These are phyloP conservation scores for Fusarium sp. DNA, from an alignment of 2,329 filamentous ascomycete genomes.

Conservation along the genomic window DNA sequence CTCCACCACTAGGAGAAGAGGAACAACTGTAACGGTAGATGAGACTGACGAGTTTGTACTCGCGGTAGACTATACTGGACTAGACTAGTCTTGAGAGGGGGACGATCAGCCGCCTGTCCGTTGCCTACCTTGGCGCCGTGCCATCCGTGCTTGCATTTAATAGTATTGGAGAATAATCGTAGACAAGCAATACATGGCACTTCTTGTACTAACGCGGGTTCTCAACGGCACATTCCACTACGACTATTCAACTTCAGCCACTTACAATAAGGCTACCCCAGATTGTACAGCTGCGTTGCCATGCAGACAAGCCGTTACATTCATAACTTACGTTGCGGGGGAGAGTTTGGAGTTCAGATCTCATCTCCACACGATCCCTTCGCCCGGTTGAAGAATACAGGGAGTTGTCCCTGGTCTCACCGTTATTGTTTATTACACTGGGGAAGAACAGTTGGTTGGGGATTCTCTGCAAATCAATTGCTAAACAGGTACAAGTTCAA, in stretches of 20 bases:
- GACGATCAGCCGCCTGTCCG: background rate
- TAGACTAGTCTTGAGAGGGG: background rate
- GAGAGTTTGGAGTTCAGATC: constrained; percentile 35
- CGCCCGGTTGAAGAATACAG: constrained; percentile 34
- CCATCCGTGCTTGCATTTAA: constrained; percentile 11
- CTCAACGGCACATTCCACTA: constrained; percentile 1
- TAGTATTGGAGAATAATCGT: constrained; percentile 5
- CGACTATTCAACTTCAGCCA: constrained; percentile 21
- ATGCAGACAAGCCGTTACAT: background rate
- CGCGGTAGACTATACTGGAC: background rate
- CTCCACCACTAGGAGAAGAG: constrained; percentile 44
- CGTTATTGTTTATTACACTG: constrained; percentile 33
- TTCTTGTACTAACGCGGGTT: background rate
- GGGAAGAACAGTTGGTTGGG: constrained; percentile 3
- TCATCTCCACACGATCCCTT: constrained; percentile 45
- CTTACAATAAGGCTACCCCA: constrained; percentile 26
- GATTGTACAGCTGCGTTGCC: constrained; percentile 3
- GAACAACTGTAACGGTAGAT: constrained; percentile 7
- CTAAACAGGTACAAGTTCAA: background rate
- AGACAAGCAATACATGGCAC: background rate
- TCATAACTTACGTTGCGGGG: constrained; percentile 34
- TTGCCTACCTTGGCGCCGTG: constrained; percentile 21
- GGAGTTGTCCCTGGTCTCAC: constrained; percentile 14
- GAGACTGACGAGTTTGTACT: background rate
- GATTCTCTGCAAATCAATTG: constrained; percentile 1